phyloP scores from a whole-genome alignment of 2,329 filamentous ascomycete species.

The Clarireedia hainanense region DNA sequence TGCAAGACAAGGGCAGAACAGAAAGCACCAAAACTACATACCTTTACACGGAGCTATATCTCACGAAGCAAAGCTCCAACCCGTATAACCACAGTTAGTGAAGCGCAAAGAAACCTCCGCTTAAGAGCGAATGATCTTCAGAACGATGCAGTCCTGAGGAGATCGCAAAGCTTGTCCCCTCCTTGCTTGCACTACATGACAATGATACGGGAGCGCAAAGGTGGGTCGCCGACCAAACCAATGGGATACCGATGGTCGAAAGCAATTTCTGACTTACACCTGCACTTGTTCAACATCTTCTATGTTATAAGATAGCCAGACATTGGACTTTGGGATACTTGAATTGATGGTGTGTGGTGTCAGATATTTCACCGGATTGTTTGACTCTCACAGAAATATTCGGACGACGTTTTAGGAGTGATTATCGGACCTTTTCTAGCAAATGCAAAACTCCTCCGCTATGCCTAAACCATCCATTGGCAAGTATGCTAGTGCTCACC shows the following conservation, averaged over 20 bases:
- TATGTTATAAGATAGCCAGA: background rate
- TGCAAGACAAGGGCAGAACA: conserved; percentile 4
- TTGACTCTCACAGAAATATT: background rate
- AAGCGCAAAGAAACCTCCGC: background rate
- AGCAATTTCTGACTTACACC: background rate
- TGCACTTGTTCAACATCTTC: conserved; percentile 2
- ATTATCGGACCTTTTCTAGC: background rate
- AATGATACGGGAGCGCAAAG: background rate
- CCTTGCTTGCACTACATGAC: conserved; percentile 5
- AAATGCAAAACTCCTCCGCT: conserved; percentile 16
- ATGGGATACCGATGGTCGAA: conserved; percentile 5
- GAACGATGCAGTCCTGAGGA: conserved; percentile 5
- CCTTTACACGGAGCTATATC: background rate
- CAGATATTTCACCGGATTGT: background rate
- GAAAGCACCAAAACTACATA: conserved; percentile 1
- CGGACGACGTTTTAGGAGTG: background rate
- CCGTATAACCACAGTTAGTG: background rate
- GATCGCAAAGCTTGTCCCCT: conserved; percentile 3
- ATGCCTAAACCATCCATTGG: conserved; percentile 11
- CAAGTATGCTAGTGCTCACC: background rate
- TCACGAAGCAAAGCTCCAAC: background rate
- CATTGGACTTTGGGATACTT: background rate
- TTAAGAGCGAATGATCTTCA: background rate
- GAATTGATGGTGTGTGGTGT: background rate
- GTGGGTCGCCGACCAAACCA: conserved; percentile 9